phyloP scores from a whole-genome alignment of 2,329 filamentous ascomycete genomes.

The Cercospora sesami region DNA sequence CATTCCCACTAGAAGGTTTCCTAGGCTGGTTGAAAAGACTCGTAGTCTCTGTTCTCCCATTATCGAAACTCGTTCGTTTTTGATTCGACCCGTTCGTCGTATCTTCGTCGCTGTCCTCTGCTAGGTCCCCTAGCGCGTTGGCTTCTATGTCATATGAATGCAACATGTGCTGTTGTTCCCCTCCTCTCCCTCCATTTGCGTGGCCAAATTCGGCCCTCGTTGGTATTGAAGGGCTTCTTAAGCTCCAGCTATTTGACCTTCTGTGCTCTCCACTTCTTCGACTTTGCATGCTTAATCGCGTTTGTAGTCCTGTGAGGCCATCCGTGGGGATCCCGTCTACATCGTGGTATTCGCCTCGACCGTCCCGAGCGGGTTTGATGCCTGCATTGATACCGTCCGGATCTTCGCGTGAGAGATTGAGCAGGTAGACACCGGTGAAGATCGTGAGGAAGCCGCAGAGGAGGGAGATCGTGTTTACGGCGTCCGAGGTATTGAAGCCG shows the following conservation, averaged over 20 bases:
- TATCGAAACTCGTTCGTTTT: slow-evolving; percentile 40
- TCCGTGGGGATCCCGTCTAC: slow-evolving; percentile 86
- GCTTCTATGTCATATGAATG: slow-evolving; percentile 86
- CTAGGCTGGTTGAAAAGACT: slow-evolving; percentile 18
- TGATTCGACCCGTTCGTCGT: slow-evolving; percentile 28
- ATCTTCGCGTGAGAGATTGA: slow-evolving; percentile 92
- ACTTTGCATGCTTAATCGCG: slow-evolving; percentile 88
- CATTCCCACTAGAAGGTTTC: slow-evolving; percentile 21
- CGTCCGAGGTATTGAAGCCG: slow-evolving; percentile 92
- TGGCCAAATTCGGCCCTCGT: slow-evolving; percentile 35
- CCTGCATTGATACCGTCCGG: slow-evolving; percentile 73
- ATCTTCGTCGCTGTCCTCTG: slow-evolving; percentile 73
- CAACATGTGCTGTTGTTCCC: slow-evolving; percentile 63
- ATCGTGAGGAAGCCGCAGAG: slow-evolving; percentile 92
- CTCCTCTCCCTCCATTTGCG: slow-evolving; percentile 4
- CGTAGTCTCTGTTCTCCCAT: slow-evolving; percentile 19
- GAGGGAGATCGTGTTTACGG: slow-evolving; percentile 87
- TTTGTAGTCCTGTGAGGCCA: slow-evolving; percentile 83
- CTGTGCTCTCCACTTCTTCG: slow-evolving; percentile 68
- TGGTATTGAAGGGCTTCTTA: slow-evolving; percentile 46
- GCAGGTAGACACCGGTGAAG: slow-evolving; percentile 90
- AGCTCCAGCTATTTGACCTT: slow-evolving; percentile 54
- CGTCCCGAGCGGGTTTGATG: slow-evolving; percentile 45
- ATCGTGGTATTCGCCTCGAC: slow-evolving; percentile 43
- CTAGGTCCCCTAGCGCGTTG: slow-evolving; percentile 67